Evolutionary conservation across 176 grass and related monocot genomes (phyloP), one percentile per base, ranked within the genome.

Genomic region (Panicum miliaceum): DNA sequence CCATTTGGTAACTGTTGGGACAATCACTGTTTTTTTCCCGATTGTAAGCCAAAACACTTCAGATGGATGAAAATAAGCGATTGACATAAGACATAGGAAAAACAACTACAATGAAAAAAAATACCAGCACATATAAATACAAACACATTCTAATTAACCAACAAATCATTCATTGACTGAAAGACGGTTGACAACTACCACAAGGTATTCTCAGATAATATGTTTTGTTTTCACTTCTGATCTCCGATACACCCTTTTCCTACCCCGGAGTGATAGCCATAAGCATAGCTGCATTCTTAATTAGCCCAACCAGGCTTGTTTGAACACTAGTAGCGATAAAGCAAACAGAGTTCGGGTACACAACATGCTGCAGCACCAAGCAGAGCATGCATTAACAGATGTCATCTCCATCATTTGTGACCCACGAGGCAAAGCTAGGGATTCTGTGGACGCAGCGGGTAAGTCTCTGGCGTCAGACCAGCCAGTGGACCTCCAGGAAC

Each of bases 401-500:
- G 23, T 9, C 25, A 15, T 73, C 69, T 10, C 23, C 26, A 48
- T 25, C 56, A 25, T 29, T 62, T 62, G 23, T 15, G n/a, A 2
- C 0, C 3, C 8, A 26, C 10, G 4, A 59, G 2, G 70, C 4
- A 47, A 47, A 71, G 12, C 41, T 47, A 71, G 41, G 45, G 45
- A 12, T 71, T 7, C 68, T 71, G 25, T 16, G 48, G 42, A 48
- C 3, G 0, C 69, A 48, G 3, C 7, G n/a, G 69, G 43, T 72
- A 72, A 29, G 69, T 18, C 23, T 72, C 43, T 29, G 69, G 69
- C 15, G 23, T 29, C 69, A 72, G 25, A 48, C 69, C 69, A 48
- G 13, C 69, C 3, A 48, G 23, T n/a, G 69, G 43, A 50, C 14
- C 45, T 50, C 69, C 69, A 32, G 69, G 69, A 72, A 32, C 25